Conservation (phyloP, 352 stramenopile species). For the Saprolegnia parasitica region DNA sequence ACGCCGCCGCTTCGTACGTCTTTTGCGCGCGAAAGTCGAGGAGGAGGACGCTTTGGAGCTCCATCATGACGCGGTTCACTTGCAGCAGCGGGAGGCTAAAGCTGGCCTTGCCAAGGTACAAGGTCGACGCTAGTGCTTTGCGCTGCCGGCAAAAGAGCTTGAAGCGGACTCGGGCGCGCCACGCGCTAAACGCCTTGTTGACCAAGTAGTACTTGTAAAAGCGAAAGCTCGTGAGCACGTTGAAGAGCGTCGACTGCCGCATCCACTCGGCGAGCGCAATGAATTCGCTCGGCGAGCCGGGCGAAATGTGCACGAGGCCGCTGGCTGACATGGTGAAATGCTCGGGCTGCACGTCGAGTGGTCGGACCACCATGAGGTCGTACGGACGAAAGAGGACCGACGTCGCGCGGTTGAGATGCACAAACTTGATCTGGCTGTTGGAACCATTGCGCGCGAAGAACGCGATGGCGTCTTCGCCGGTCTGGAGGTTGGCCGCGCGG, state of each 20-base stretch:
- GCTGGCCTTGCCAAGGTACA: conserved; percentile 89
- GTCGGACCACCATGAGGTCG: conserved; percentile 84
- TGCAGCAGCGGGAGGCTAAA: conserved; percentile 86
- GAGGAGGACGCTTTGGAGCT: conserved; percentile 77
- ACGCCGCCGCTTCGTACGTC: conserved; percentile 82
- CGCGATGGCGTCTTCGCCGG: conserved; percentile 89
- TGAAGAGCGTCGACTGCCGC: conserved; percentile 91
- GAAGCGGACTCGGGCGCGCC: conserved; percentile 85
- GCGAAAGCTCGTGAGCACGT: conserved; percentile 89
- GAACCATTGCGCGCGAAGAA: conserved; percentile 92
- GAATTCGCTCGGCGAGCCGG: conserved; percentile 85
- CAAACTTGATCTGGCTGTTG: conserved; percentile 92
- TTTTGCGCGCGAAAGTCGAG: conserved; percentile 83
- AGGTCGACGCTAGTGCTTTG: conserved; percentile 63
- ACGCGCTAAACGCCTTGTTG: conserved; percentile 87
- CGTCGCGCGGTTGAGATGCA: conserved; percentile 85
- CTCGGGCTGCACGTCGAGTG: conserved; percentile 72
- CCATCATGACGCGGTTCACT: conserved; percentile 84
- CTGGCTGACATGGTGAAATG: conserved; percentile 91
- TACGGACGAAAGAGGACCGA: conserved; percentile 86
- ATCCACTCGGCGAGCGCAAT: conserved; percentile 93
- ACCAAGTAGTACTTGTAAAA: conserved; percentile 95
- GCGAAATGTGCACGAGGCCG: conserved; percentile 67
- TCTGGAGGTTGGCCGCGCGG: conserved; percentile 31
- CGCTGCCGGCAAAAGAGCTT: conserved; percentile 88